Evolutionary conservation across 192 early-diverging fungal species (phyloP).

Genomic region (Backusella sp.): DNA sequence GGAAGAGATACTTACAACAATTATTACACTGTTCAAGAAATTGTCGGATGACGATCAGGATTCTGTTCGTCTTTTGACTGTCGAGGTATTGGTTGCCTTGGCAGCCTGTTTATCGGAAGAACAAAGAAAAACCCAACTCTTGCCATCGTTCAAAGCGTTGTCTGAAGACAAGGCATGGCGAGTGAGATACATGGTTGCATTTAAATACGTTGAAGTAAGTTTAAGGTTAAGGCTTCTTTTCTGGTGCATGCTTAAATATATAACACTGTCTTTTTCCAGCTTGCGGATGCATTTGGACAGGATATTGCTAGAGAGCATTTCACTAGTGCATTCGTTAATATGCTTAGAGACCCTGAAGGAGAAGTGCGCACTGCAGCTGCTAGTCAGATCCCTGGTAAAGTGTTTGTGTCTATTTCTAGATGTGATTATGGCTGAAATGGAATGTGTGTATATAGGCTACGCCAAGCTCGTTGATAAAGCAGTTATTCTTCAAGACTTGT

Average conservation of each 20-base stretch:
- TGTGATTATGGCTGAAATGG: neutral
- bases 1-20: conserved; percentile 76
- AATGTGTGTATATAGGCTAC: conserved; percentile 30
- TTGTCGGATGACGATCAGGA: conserved; percentile 89
- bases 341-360: conserved; percentile 95
- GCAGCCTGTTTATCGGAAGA: conserved; percentile 76
- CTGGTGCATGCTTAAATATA: neutral
- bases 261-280: conserved; percentile 38
- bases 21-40: conserved; percentile 86
- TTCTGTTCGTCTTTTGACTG: conserved; percentile 94
- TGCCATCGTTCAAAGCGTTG: conserved; percentile 74
- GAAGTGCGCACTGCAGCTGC: conserved; percentile 96
- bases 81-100: conserved; percentile 88
- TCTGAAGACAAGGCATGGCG: conserved; percentile 96
- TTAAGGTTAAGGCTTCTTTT: neutral
- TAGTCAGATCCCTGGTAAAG: conserved; percentile 75
- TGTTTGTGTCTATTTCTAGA: neutral
- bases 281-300: conserved; percentile 76
- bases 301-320: conserved; percentile 85
- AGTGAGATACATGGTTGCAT: conserved; percentile 98
- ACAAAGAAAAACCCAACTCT: conserved; percentile 72
- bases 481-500: conserved; percentile 73
- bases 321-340: conserved; percentile 77
- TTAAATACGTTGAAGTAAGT: conserved; percentile 91
- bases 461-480: conserved; percentile 76